Conservation (phyloP, 2,329 filamentous ascomycete species). For the Onygenales sp. region DNA sequence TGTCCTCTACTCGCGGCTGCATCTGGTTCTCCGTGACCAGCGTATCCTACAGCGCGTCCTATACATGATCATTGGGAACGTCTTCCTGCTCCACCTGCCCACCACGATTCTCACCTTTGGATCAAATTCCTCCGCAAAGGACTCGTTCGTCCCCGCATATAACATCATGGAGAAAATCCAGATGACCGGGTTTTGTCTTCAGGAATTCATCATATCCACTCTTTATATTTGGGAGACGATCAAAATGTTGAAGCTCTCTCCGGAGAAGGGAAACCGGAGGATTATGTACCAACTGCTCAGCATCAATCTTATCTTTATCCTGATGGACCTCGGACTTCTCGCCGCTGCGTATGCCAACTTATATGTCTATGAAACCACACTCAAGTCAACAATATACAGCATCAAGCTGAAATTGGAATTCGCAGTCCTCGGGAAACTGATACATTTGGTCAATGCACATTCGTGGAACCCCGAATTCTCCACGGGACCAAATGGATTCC, state of each 20-base stretch:
- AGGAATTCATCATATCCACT: conserved; percentile 39
- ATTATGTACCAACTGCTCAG: conserved; percentile 41
- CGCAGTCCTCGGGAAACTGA: conserved; percentile 37
- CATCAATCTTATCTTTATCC: conserved; percentile 41
- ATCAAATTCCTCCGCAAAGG: conserved; percentile 14
- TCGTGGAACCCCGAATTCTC: conserved; percentile 29
- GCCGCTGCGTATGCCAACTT: conserved; percentile 34
- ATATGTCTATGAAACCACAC: conserved; percentile 39
- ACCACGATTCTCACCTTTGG: conserved; percentile 27
- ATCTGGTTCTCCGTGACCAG: conserved; percentile 26
- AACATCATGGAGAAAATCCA: conserved; percentile 39
- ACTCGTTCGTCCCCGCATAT: conserved; percentile 21
- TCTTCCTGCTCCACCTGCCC: conserved; percentile 26
- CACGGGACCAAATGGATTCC: conserved; percentile 24
- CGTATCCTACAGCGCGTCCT: conserved; percentile 22
- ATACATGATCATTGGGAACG: conserved; percentile 29
- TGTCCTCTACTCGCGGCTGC: conserved; percentile 32
- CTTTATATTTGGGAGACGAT: conserved; percentile 46
- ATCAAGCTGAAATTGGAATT: conserved; percentile 44
- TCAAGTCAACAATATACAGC: conserved; percentile 40
- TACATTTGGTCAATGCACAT: conserved; percentile 31
- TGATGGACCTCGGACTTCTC: conserved; percentile 36
- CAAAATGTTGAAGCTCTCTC: conserved; percentile 40
- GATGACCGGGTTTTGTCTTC: conserved; percentile 40
- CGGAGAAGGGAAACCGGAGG: conserved; percentile 31